Conservation (phyloP, 257 asterid genomes). For the Penstemon barbatus region DNA sequence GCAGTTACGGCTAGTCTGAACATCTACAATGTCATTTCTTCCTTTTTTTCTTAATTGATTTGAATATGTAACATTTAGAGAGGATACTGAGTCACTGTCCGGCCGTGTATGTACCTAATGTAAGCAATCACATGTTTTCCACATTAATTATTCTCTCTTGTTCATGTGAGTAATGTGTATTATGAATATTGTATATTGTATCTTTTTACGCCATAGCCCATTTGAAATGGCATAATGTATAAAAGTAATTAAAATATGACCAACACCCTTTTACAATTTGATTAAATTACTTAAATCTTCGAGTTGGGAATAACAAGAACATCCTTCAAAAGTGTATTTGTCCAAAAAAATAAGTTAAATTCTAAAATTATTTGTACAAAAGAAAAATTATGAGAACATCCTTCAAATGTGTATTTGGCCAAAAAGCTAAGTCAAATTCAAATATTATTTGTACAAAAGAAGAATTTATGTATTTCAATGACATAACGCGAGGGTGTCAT, state of each 20-base stretch:
- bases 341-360: too few relatives aligned
- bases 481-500: background rate
- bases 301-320: too few relatives aligned
- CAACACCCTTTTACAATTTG: too few relatives aligned
- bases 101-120: background rate
- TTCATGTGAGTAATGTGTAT: background rate
- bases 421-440: too few relatives aligned
- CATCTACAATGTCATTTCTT: background rate
- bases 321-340: too few relatives aligned
- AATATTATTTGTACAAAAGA: too few relatives aligned
- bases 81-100: background rate
- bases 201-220: background rate
- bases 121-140: background rate
- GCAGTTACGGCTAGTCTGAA: slow-evolving; percentile 26
- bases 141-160: background rate
- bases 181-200: background rate
- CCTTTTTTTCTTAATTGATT: slow-evolving; percentile 18
- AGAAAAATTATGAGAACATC: too few relatives aligned
- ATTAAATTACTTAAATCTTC: too few relatives aligned
- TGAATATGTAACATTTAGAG: slow-evolving; percentile 26
- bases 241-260: too few relatives aligned
- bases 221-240: background rate
- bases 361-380: too few relatives aligned
- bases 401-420: too few relatives aligned
- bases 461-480: too few relatives aligned